These are phyloP conservation scores for Trichomonas vaginalis DNA, from an alignment of 208 protist genomes.

Conservation along the genomic window DNA sequence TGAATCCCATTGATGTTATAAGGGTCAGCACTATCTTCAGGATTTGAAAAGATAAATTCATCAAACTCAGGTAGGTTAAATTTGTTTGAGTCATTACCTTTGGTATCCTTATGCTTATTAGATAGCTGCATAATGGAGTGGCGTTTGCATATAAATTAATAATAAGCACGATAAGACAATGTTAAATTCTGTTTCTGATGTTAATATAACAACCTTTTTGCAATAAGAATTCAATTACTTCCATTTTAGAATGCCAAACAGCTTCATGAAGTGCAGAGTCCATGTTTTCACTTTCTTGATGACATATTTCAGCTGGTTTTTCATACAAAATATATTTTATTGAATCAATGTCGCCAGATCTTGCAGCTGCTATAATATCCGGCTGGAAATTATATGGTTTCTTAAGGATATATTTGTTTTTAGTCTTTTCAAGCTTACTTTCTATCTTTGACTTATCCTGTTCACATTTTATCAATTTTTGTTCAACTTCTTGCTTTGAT, in stretches of 20 bases:
- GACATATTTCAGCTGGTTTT: not conserved
- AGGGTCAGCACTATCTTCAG: too few relatives aligned
- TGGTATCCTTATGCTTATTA: too few relatives aligned
- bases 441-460: not conserved
- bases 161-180: not conserved
- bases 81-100: too few relatives aligned
- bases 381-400: not conserved
- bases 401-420: not conserved
- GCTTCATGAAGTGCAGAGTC: not conserved
- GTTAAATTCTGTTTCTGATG: not conserved
- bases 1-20: too few relatives aligned
- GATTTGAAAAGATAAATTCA: too few relatives aligned
- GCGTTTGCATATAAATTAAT: too few relatives aligned
- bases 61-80: too few relatives aligned
- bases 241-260: not conserved
- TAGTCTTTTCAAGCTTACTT: not conserved
- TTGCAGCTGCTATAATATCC: not conserved
- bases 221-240: not conserved
- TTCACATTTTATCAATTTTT: not conserved
- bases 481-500: not conserved
- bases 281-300: not conserved
- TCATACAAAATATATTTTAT: not conserved
- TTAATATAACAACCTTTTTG: not conserved
- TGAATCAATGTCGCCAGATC: not conserved
- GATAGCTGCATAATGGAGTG: not conserved